phyloP scores from a whole-genome alignment of 1,284 basidiomycete species.

The Ceratobasidium sp. region DNA sequence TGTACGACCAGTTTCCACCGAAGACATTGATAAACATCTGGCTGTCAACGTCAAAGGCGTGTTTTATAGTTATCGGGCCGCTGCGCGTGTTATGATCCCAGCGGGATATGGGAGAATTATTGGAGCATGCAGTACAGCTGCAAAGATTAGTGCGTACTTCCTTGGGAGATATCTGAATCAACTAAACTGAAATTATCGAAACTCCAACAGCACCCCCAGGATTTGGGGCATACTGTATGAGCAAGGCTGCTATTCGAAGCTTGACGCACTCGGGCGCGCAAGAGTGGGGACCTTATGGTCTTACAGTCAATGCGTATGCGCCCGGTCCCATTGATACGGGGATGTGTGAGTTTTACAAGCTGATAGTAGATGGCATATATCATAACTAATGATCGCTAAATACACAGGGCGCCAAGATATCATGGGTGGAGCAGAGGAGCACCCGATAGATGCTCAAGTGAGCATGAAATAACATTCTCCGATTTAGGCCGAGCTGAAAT shows the following conservation, averaged over 20 bases:
- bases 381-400: background rate
- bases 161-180: too few relatives aligned
- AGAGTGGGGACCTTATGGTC: constrained; percentile 25
- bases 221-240: constrained; percentile 15
- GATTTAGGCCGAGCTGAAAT: background rate
- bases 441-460: constrained; percentile 2
- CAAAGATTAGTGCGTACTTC: constrained; percentile 3
- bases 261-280: constrained; percentile 29
- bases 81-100: constrained; percentile 30
- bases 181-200: too few relatives aligned
- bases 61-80: constrained; percentile 26
- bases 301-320: constrained; percentile 38
- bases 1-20: background rate
- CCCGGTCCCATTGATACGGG: constrained; percentile 20
- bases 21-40: background rate
- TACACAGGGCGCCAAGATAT: constrained; percentile 17
- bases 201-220: background rate
- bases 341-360: constrained; percentile 12
- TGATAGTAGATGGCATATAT: background rate
- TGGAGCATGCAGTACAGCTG: constrained; percentile 26
- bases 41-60: constrained; percentile 18
- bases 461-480: background rate
- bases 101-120: constrained; percentile 17
- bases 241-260: constrained; percentile 14
- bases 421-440: constrained; percentile 7